These are phyloP conservation scores for Melampsora larici-populina DNA, from an alignment of 1,284 basidiomycete species.

Conservation along the genomic window DNA sequence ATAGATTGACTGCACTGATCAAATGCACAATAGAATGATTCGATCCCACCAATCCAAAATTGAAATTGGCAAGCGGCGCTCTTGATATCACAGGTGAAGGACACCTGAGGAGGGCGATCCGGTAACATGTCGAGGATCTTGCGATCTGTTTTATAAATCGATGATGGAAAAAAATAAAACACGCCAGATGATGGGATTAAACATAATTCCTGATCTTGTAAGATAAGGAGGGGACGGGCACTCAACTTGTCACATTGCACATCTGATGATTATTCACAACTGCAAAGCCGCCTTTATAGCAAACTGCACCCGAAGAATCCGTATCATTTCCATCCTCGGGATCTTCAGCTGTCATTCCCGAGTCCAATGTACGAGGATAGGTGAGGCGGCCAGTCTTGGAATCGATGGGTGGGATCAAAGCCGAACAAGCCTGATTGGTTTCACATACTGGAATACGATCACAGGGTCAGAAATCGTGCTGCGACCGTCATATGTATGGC, in stretches of 20 bases:
- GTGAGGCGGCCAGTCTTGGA: constrained; percentile 64
- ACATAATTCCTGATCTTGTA: not conserved
- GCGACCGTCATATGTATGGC: not conserved
- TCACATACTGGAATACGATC: constrained; percentile 67
- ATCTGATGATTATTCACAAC: constrained; percentile 92
- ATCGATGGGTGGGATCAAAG: constrained; percentile 48
- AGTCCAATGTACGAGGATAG: constrained; percentile 46
- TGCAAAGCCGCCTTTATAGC: constrained; percentile 85
- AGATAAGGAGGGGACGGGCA: not conserved
- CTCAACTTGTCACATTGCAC: constrained; percentile 92
- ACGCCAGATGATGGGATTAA: constrained; percentile 8
- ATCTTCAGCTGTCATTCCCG: constrained; percentile 25
- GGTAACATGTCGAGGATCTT: constrained; percentile 87
- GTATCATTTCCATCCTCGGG: constrained; percentile 57
- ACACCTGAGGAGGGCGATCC: constrained; percentile 83
- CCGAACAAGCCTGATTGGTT: constrained; percentile 68
- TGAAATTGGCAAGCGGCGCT: constrained; percentile 79
- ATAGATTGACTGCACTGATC: constrained; percentile 62
- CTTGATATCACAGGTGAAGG: constrained; percentile 72
- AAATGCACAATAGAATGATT: constrained; percentile 92
- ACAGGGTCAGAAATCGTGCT: constrained; percentile 2
- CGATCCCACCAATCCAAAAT: constrained; percentile 91
- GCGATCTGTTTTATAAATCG: constrained; percentile 61
- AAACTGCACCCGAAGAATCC: constrained; percentile 72
- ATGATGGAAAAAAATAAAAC: constrained; percentile 1